phyloP scores from a whole-genome alignment of 2,329 filamentous ascomycete species.

The Alternaria arbusti region DNA sequence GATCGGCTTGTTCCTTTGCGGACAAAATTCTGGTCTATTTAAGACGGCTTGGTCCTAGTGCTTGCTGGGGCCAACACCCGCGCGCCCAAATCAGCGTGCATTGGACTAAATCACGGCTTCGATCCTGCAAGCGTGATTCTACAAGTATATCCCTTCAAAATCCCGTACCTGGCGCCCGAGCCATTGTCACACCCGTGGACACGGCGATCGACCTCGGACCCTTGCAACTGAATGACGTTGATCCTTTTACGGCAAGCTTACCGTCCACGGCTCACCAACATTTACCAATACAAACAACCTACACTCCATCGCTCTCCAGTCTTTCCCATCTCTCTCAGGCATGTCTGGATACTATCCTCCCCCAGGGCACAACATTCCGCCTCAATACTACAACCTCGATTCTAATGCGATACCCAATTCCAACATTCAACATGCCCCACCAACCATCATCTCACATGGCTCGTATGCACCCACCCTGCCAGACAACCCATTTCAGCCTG shows the following conservation, averaged over 20 bases:
- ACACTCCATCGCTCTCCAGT: conserved; percentile 26
- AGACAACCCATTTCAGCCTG: conserved; percentile 42
- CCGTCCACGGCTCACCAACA: conserved; percentile 27
- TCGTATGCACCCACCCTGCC: conserved; percentile 36
- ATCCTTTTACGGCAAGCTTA: conserved; percentile 36
- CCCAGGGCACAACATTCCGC: conserved; percentile 40
- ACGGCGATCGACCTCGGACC: conserved; percentile 43
- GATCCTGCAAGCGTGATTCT: conserved; percentile 28
- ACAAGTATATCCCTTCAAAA: conserved; percentile 20
- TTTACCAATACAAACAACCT: conserved; percentile 21
- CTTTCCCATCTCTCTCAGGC: conserved; percentile 19
- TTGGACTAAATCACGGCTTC: conserved; percentile 28
- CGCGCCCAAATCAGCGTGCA: conserved; percentile 35
- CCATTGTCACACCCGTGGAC: conserved; percentile 33
- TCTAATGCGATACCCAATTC: conserved; percentile 32
- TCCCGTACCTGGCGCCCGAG: conserved; percentile 37
- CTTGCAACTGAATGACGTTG: conserved; percentile 50
- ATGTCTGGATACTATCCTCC: conserved; percentile 49
- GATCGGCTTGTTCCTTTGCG: conserved; percentile 30
- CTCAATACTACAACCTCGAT: conserved; percentile 46
- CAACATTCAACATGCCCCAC: conserved; percentile 32
- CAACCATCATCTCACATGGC: conserved; percentile 39
- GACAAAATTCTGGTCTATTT: conserved; percentile 34
- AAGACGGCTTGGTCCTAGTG: conserved; percentile 41
- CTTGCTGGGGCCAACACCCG: conserved; percentile 45